Base-by-base conservation (phyloP, 2,329 filamentous ascomycete species). In the Penicillium griseofulvum region DNA sequence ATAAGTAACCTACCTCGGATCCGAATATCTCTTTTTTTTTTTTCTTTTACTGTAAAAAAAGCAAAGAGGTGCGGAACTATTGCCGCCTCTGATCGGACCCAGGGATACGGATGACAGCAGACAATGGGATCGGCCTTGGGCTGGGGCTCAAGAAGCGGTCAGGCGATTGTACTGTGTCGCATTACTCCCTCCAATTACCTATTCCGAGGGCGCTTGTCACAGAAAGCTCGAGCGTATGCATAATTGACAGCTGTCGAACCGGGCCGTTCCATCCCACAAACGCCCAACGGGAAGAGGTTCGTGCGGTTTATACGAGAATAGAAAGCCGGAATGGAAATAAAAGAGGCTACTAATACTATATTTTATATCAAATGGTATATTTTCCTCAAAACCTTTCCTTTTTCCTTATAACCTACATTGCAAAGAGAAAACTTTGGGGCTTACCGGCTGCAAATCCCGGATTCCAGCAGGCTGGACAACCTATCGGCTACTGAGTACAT, bases 211-310 rank as follows among this genome's bases (percentile, higher is more conserved):
- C 29, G 6, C 29, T 14, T 45, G 41, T 34, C 29, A 41, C 36
- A 43, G 34, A 14, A 10, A 29, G 43, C 29, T 34, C 31, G 22
- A 44, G 31, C 43, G 31, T 22, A 49, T 45, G 50, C 47, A 39
- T 41, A 41, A 12, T 41, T 57, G 58, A 53, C 56, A 55, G 45
- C 57, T 47, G 33, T 47, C 19, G 38, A 49, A 49, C 34, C 41
- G 46, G 52, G 39, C 38, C 28, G 49, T 53, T 48, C 39, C 52
- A 59, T 51, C 54, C 46, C 45, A 53, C 39, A 55, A 36, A 43
- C 42, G 28, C 51, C 10, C 10, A 51, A 54, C 48, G 46, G 55
- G 38, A 31, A 12, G 49, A 36, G 44, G 44, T 36, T 57, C 38
- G 44, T 52, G 43, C 19, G 12, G 22, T 44, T 9, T 31, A 8